Base-by-base conservation (phyloP, 2,329 filamentous ascomycete genomes). In the Botryotinia convoluta region DNA sequence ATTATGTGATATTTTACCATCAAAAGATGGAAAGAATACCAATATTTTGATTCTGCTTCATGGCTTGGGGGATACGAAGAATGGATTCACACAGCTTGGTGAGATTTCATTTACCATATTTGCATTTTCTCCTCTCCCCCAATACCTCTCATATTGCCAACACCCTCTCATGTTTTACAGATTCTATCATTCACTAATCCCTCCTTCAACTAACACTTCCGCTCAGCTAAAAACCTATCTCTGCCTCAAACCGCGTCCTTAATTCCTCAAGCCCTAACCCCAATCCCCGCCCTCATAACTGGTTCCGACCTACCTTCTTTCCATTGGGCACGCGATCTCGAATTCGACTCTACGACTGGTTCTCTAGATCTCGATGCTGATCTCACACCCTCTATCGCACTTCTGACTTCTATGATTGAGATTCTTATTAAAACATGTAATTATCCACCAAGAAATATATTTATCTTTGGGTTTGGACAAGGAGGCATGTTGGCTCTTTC, bases 11-110 rank as follows among this genome's bases (percentile, higher is more conserved):
- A 79, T 82, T 44, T 76, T 79, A 75, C 82, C 77, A 69, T 80
- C 78, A 63, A 78, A 75, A 73, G 79, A 73, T 71, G 70, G 83
- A 72, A 82, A 85, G 32, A 80, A 83, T 7, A 81, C 87, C 35
- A 92, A 92, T 80, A 82, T 92, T 75, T 86, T 93, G 61, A 82
- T 93, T 78, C 86, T 93, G 48, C 86, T 93, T 7, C 91, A 93
- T 79, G 90, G 91, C 74, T 85, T 93, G 29, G 91, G 91, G 67
- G 91, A 93, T 80, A 89, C 86, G 20, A 84, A 89, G 68, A 77
- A 81, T 32, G 84, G 88, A 48, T 92, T 92, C 81, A 85, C 86
- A 39, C 83, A 82, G 32, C 87, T 93, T 48, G 90, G 67, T 74
- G 63, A 54, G 71, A 39, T 12, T 4, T 39, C 18, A 45, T 48